These are phyloP conservation scores for Rutstroemia sydowiana DNA, from an alignment of 2,329 filamentous ascomycete species.

Conservation along the genomic window DNA sequence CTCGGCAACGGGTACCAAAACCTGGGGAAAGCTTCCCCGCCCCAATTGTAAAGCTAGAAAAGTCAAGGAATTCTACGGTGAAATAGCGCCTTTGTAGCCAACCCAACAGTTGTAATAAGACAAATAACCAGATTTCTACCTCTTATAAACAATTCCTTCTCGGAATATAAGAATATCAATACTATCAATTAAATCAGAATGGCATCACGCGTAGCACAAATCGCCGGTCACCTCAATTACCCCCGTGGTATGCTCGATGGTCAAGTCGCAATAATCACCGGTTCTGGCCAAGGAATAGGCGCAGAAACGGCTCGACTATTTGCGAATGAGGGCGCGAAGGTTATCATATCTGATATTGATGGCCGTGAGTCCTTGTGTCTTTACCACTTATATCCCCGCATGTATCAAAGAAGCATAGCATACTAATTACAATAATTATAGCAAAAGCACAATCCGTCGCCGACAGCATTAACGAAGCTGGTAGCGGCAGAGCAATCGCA, in stretches of 20 bases:
- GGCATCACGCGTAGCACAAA: slow-evolving; percentile 55
- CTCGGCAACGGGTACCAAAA: slow-evolving; percentile 7
- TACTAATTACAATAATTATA: slow-evolving; percentile 30
- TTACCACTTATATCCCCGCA: slow-evolving; percentile 9
- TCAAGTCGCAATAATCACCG: slow-evolving; percentile 83
- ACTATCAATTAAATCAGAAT: slow-evolving; percentile 13
- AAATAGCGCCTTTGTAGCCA: too few relatives aligned
- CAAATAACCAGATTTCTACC: too few relatives aligned
- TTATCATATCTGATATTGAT: slow-evolving; percentile 80
- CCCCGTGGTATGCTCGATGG: slow-evolving; percentile 70
- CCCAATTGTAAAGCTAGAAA: too few relatives aligned
- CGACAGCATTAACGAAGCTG: slow-evolving; percentile 56
- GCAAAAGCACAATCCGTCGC: slow-evolving; percentile 64
- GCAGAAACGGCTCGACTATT: slow-evolving; percentile 77
- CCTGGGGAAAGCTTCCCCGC: slow-evolving; percentile 4
- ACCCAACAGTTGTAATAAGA: too few relatives aligned
- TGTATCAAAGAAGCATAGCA: too few relatives aligned
- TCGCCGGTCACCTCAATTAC: slow-evolving; percentile 74
- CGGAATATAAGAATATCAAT: not conserved
- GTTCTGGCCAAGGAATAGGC: slow-evolving; percentile 79
- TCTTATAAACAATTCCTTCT: not conserved
- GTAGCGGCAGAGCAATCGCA: slow-evolving; percentile 58
- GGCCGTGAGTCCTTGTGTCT: slow-evolving; percentile 40
- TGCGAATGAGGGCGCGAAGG: slow-evolving; percentile 80
- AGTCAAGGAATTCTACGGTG: too few relatives aligned